Conservation (phyloP, 345 rosid species). For the Euclidium syriacum region DNA sequence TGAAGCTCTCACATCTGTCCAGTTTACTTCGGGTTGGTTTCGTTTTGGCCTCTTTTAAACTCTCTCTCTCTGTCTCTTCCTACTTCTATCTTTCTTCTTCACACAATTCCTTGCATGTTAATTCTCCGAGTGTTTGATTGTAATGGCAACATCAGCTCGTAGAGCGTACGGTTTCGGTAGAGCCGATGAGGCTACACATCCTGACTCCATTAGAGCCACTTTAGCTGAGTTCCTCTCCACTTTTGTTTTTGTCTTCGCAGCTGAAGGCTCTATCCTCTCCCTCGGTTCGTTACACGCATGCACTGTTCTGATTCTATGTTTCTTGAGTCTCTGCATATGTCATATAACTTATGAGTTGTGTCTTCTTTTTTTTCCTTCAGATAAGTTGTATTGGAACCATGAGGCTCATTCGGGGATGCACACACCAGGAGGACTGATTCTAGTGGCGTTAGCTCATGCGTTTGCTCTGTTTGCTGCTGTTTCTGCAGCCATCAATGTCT, state of each 20-base stretch:
- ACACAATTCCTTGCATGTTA: background rate
- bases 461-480: slow-evolving; percentile 59
- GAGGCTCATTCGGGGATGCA: slow-evolving; percentile 25
- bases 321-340: background rate
- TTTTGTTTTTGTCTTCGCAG: slow-evolving; percentile 67
- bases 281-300: slow-evolving; percentile 37
- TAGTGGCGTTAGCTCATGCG: slow-evolving; percentile 64
- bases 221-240: slow-evolving; percentile 71
- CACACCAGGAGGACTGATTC: slow-evolving; percentile 42
- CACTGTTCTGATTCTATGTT: background rate
- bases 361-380: slow-evolving; percentile 15
- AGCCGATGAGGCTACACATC: slow-evolving; percentile 38
- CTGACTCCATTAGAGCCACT: slow-evolving; percentile 45
- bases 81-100: background rate
- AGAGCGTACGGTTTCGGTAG: slow-evolving; percentile 34
- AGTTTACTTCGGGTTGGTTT: slow-evolving; percentile 8
- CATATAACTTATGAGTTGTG: background rate
- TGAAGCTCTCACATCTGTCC: slow-evolving; percentile 32
- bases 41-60: slow-evolving; percentile 26
- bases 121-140: background rate
- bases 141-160: slow-evolving; percentile 36
- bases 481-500: slow-evolving; percentile 54
- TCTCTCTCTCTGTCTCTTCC: slow-evolving; percentile 8
- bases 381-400: slow-evolving; percentile 37
- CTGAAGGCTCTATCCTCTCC: slow-evolving; percentile 76